Base-by-base conservation (phyloP, 768 basidiomycete genomes). In the Austroboletus eburneus region DNA sequence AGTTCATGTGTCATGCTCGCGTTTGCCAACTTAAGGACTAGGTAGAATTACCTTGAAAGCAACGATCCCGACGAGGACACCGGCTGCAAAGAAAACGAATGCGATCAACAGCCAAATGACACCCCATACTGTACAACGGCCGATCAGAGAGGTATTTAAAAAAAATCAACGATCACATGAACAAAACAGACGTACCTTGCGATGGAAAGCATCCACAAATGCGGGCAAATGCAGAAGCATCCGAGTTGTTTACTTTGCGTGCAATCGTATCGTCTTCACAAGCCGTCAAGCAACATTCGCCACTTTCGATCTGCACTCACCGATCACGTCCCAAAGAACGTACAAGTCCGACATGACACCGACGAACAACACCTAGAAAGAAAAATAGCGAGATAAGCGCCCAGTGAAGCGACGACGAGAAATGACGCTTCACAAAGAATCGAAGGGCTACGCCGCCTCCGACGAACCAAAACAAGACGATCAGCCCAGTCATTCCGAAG, bases 321-420 rank as follows among this genome's bases (percentile, higher is more conserved):
- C 87, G 27, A 91, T 74, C 41, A 95, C 85, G 56, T 95, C 92
- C 87, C 89, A 94, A 2, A 91, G 73, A 42, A 81, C 84, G 56
- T 92, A 92, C 71, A 92, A 70, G 64, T 86, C 88, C 8, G 85
- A 88, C 90, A 92, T 92, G 51, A 81, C 79, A 16, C 90, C 90
- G 27, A 92, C 79, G 62, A 92, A 92, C 21, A 92, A 64, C 10
- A 91, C 72, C 87, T 87, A 23, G 36, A 24, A 6, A 14, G 12
- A 27, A 27, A 24, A 6, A 14, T 6, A 27, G 12, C 27, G 12
- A 27, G 27, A 27, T 27, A 27, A 27, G 12, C 27, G 27, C 27
- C 7, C 7, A 48, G 30, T 22, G 21, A 13, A 33, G 27, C 16
- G 24, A 4, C n/a, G 17, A 13, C 3, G 16, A 37, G 21, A 12